Conservation (phyloP, 2,329 filamentous ascomycete genomes). For the Penicillium polonicum region DNA sequence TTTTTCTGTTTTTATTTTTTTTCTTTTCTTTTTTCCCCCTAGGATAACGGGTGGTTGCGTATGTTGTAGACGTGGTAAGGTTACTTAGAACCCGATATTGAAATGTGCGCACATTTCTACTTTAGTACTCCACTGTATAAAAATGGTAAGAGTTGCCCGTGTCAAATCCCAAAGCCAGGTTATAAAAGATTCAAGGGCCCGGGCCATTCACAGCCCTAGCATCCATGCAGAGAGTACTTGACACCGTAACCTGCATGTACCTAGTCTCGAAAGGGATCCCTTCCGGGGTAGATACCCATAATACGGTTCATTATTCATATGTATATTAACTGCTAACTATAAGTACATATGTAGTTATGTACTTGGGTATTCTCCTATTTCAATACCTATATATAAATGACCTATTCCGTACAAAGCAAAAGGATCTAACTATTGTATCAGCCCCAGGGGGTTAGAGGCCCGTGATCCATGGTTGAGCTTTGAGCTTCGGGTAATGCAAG, state of each 20-base stretch:
- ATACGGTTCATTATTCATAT: neutral
- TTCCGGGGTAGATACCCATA: slow-evolving; percentile 12
- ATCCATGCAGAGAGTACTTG: slow-evolving; percentile 14
- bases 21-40: slow-evolving; percentile 12
- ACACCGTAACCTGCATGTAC: slow-evolving; percentile 19
- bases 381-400: neutral
- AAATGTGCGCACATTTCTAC: slow-evolving; percentile 14
- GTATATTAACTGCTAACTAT: neutral
- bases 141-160: neutral
- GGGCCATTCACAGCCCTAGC: slow-evolving; percentile 1
- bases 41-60: slow-evolving; percentile 24
- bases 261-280: slow-evolving; percentile 2
- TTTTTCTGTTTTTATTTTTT: neutral
- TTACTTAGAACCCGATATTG: neutral
- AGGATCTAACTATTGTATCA: neutral
- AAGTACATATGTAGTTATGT: neutral
- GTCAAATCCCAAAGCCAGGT: neutral
- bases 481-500: neutral
- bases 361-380: neutral
- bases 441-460: neutral
- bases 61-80: slow-evolving; percentile 6
- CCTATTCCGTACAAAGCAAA: no score
- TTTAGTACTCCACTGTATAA: neutral
- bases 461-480: neutral
- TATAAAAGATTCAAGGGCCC: neutral